Base-by-base conservation (phyloP, 2,329 filamentous ascomycete species). In the Neofusicoccum laricinum region DNA sequence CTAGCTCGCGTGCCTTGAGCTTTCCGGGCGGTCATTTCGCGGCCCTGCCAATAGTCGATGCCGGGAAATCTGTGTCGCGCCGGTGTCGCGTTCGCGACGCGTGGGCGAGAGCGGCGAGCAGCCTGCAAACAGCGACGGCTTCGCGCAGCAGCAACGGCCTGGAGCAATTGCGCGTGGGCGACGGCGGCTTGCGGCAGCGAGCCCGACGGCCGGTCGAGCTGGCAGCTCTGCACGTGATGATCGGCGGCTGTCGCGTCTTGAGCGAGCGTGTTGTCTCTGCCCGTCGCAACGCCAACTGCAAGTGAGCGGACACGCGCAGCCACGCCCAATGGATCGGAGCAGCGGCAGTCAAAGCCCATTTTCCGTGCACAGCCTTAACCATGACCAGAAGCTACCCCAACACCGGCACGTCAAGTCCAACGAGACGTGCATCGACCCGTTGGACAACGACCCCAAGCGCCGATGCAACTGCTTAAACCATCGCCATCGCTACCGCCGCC, bases 391-490 rank as follows among this genome's bases (percentile, higher is more conserved):
- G 11, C 62, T 38, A 3, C 40, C 50, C 17, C 43, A 49, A 12
- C 50, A 57, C 43, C 50, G 51, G 8, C 43, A 48, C 62, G 40
- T 34, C 55, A 59, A 46, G 55, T 59, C 48, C 49, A 45, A 53
- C 32, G 61, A 63, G 17, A 45, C 49, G 21, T 51, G 51, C 51
- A 41, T 45, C 51, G 62, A 64, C 62, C 43, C 62, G 32, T 21
- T 48, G 32, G 55, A 64, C 53, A 61, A 64, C n/a, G 63, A 64
- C 63, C 63, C 55, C 34, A 51, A 51, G 46, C 63, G 63, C 53
- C 63, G 63, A 57, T 64, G 63, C 53, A 64, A 61, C 46, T 64
- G 63, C 46, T 36, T 64, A 14, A 64, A 59, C 34, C 63, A 64
- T 36, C 63, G 55, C 25, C 53, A 61, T 51, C 63, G 63, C 34